These are phyloP conservation scores for Eragrostis tef DNA, from an alignment of 202 grass and related monocot genomes.

Conservation along the genomic window DNA sequence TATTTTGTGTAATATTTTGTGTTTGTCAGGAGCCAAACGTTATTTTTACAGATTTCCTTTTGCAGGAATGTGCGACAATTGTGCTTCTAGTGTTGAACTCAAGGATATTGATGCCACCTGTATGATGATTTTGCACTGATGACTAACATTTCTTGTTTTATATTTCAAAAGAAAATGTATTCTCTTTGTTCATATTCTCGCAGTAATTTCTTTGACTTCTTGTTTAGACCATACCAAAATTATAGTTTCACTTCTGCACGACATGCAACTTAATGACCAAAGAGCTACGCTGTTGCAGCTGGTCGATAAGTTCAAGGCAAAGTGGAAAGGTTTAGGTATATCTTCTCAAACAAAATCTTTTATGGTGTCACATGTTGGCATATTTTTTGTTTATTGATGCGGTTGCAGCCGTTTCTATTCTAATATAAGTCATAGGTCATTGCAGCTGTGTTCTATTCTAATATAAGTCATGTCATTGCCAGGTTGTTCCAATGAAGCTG, in stretches of 20 bases:
- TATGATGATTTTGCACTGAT: constrained; percentile 45
- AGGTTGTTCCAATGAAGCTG: constrained; percentile 56
- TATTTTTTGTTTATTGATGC: no score
- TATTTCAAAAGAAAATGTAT: background rate
- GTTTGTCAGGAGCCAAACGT: constrained; percentile 34
- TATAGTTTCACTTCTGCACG: constrained; percentile 58
- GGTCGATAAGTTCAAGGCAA: constrained; percentile 77
- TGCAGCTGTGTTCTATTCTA: background rate
- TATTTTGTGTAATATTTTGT: constrained; percentile 41
- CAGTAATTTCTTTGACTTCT: constrained; percentile 17
- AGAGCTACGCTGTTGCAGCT: constrained; percentile 86
- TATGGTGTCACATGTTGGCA: constrained; percentile 16
- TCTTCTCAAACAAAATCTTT: constrained; percentile 20
- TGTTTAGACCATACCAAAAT: constrained; percentile 70
- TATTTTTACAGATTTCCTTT: constrained; percentile 38
- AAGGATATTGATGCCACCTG: constrained; percentile 57
- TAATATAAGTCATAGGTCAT: no score
- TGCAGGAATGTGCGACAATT: constrained; percentile 65
- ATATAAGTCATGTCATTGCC: constrained; percentile 3
- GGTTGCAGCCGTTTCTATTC: no score
- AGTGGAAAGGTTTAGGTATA: constrained; percentile 71
- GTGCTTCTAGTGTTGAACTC: constrained; percentile 52
- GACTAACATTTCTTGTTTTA: constrained; percentile 24
- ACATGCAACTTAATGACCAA: constrained; percentile 75
- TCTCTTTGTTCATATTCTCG: constrained; percentile 14